Evolutionary conservation across 495 filamentous ascomycete species (phyloP).

Genomic region (Aspergillus affinis): DNA sequence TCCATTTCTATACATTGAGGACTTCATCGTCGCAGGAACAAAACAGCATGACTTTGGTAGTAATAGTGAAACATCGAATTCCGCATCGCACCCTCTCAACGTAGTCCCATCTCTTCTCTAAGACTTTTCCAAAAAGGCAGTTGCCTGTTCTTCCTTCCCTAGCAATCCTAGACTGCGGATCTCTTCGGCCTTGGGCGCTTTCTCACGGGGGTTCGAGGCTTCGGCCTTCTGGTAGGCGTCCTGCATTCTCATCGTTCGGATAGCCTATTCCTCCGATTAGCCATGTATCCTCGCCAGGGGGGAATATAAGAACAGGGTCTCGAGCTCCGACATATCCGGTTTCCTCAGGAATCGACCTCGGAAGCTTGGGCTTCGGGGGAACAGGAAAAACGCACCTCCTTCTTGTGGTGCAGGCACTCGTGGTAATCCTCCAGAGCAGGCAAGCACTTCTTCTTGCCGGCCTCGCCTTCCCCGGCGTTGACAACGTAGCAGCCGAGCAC

Average conservation of each 20-base stretch:
- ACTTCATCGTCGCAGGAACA: conserved; percentile 24
- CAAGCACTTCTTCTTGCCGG: conserved; percentile 84
- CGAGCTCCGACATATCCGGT: background rate
- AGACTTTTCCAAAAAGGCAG: conserved; percentile 53
- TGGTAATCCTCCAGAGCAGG: conserved; percentile 95
- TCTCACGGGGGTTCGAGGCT: conserved; percentile 71
- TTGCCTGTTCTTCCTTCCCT: conserved; percentile 77
- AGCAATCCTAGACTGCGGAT: conserved; percentile 83
- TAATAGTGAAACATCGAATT: conserved; percentile 28
- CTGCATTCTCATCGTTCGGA: conserved; percentile 76
- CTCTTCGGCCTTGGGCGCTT: conserved; percentile 68
- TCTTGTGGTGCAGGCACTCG: conserved; percentile 96
- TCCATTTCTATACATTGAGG: conserved; percentile 46
- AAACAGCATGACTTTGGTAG: conserved; percentile 30
- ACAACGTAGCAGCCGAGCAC: conserved; percentile 86
- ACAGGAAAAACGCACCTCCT: conserved; percentile 70
- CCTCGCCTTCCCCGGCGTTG: conserved; percentile 71
- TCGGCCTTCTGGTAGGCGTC: conserved; percentile 82
- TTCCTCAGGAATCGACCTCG: conserved; percentile 3
- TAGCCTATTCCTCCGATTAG: conserved; percentile 52
- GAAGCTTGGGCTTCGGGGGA: conserved; percentile 1
- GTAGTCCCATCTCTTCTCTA: conserved; percentile 11
- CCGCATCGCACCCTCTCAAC: conserved; percentile 25
- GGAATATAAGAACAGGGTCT: background rate
- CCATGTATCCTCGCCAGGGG: background rate